Evolutionary conservation across 108 stramenopile genomes (phyloP), one percentile per base, ranked within the genome.

Genomic region (Cyclostephanos invisitatus): DNA sequence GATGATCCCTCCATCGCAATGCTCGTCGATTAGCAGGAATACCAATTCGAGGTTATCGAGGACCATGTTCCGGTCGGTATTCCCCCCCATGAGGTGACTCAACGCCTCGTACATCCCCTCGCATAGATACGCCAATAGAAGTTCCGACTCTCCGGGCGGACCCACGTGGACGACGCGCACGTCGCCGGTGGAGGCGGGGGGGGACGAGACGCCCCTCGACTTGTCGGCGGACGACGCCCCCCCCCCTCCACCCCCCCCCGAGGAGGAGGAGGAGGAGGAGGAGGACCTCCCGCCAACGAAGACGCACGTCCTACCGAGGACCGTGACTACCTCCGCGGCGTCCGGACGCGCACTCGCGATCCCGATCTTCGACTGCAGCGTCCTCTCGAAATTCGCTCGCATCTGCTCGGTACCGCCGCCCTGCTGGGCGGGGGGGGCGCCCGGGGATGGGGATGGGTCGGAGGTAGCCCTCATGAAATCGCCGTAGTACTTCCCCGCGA

Each of bases 21-120:
- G 90, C 66, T 93, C 92, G 60, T 93, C 92, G 81, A 93, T 91
- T 36, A 93, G 70, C 69, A 93, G 80, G 80, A 93, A 91, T 53
- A 93, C 92, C 60, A 93, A 62, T 69, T 93, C 92, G 36, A 93
- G 63, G 77, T 91, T 93, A 77, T 93, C 92, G 84, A 93, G 84
- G 40, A 93, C 84, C 90, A 93, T 91, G 70, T 84, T 84, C 44
- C 92, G 74, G 65, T 93, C 92, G 2, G 90, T 93, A 1, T 74
- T 44, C 18, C 92, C 92, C 20, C 92, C 92, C 92, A 93, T 93
- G 61, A 93, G 74, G 40, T 91, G 84, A 49, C 78, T 54, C 61
- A 93, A 59, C 1, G 89, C 92, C 62, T 89, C 90, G 71, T 91
- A 89, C 92, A 93, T 93, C 56, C 92, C 92, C 80, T 93, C 92